Conservation (phyloP, 176 grass and related monocot species). For the Areca catechu region DNA sequence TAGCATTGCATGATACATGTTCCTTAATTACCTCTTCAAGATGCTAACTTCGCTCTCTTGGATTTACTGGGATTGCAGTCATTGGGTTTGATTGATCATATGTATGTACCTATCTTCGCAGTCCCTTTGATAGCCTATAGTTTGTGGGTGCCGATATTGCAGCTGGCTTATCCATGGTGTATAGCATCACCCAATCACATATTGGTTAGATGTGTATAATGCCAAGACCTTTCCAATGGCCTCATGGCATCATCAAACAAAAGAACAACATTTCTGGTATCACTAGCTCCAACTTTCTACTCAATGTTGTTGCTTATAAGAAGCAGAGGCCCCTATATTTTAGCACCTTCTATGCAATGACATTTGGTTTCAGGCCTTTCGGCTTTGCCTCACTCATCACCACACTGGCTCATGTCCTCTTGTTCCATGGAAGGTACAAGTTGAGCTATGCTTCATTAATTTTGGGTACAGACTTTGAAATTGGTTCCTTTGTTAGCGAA, state of each 20-base stretch:
- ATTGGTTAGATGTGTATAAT: conserved; percentile 22
- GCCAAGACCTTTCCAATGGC: conserved; percentile 8
- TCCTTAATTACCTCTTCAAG: too few relatives aligned
- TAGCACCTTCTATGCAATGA: too few relatives aligned
- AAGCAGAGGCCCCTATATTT: too few relatives aligned
- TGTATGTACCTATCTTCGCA: neutral
- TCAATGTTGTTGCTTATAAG: too few relatives aligned
- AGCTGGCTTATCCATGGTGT: neutral
- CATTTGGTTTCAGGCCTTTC: too few relatives aligned
- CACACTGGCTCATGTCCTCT: too few relatives aligned
- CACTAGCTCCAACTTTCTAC: too few relatives aligned
- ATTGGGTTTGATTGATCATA: conserved; percentile 10
- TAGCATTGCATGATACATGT: conserved; percentile 8
- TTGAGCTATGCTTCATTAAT: too few relatives aligned
- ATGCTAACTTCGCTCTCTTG: neutral
- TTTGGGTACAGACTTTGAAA: too few relatives aligned
- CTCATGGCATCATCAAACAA: conserved; percentile 5
- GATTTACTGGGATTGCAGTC: neutral
- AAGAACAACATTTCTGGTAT: conserved; percentile 14
- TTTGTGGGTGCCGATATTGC: neutral
- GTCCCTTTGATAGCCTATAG: neutral
- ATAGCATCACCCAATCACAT: conserved; percentile 18
- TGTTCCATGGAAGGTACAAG: too few relatives aligned
- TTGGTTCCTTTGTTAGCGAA: too few relatives aligned
- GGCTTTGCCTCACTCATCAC: too few relatives aligned